Percentiles rank a stretch among this genome's conserved stretches.
These are phyloP conservation scores for Stagonosporopsis chrysanthemi DNA, from an alignment of 2,329 filamentous ascomycete genomes.

Conservation along the genomic window DNA sequence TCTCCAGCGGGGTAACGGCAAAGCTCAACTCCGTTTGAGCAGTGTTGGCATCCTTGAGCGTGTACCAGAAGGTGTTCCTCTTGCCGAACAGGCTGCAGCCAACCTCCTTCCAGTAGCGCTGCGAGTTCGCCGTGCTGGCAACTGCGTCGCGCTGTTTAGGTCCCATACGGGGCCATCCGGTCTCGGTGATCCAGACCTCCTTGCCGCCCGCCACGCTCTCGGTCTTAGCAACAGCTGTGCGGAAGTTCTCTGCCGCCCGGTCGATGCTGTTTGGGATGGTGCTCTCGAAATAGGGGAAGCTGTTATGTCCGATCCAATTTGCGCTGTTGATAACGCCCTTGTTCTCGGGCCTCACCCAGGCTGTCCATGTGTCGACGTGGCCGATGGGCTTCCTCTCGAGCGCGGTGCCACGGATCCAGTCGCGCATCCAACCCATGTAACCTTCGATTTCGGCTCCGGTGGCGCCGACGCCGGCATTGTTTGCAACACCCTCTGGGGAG, in stretches of 20 bases:
- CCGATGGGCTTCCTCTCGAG: constrained; percentile 69
- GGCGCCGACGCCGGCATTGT: constrained; percentile 68
- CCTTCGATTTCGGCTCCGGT: constrained; percentile 66
- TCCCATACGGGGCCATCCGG: constrained; percentile 71
- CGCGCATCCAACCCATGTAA: constrained; percentile 74
- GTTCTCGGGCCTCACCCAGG: constrained; percentile 72
- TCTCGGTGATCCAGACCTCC: constrained; percentile 85
- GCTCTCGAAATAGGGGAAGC: constrained; percentile 84
- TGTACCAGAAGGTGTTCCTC: constrained; percentile 43
- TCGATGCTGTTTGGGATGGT: constrained; percentile 63
- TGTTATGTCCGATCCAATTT: constrained; percentile 85
- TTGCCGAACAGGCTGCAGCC: constrained; percentile 40
- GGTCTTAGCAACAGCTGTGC: constrained; percentile 68
- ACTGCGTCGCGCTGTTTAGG: constrained; percentile 34
- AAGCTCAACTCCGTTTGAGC: constrained; percentile 53
- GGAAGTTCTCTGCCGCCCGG: constrained; percentile 71
- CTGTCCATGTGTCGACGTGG: constrained; percentile 88
- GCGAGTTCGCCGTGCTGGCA: constrained; percentile 36
- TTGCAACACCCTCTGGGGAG: constrained; percentile 70
- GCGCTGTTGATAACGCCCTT: constrained; percentile 68
- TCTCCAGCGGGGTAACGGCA: constrained; percentile 62
- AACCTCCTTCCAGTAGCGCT: constrained; percentile 39
- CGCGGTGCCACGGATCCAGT: constrained; percentile 67
- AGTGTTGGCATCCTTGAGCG: constrained; percentile 53
- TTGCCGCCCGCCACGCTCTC: constrained; percentile 67